Base-by-base conservation (phyloP, 257 asterid species). In the Solanum pennellii region DNA sequence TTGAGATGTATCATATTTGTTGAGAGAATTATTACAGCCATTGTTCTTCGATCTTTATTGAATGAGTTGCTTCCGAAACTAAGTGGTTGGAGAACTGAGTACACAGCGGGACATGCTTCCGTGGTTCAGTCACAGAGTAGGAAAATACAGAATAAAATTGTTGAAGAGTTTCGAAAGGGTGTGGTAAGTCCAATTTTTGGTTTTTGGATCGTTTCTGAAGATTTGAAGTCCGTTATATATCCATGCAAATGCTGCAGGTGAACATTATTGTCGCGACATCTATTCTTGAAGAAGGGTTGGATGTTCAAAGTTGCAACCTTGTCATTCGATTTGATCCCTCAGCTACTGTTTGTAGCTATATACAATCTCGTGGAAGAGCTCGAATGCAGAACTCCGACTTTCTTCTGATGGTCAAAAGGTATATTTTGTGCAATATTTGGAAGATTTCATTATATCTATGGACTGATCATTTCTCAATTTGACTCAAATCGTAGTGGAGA, bases 281-380 rank as follows among this genome's bases (percentile, higher is more conserved):
- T 29, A 92, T 96, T 95, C 96, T 96, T 39, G 98, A 96, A 91
- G 99, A 96, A 94, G 98, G 98, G 12, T 90, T 96, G 89, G 98
- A 96, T 82, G 98, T 94, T 66, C 98, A 94, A 90, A 94, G 95
- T 86, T 96, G 99, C 94, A 96, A 96, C 89, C 98, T 96, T 44
- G 98, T 96, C 1, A 93, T 95, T 66, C 93, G 98, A 88, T 96
- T 94, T 87, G 99, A 96, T 88, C 97, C 92, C 23, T 90, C 98
- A 41, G 91, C 92, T 27, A 95, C 94, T 27, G 86, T 95, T 68
- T 94, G 98, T 89, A 94, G 99, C 91, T 96, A 94, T 87, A 96
- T 95, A 90, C 98, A 96, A 91, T 96, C 99, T 31, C 94, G 98
- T 59, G 99, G 98, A 3, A 94, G 98, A 83, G 98, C 98, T 71